Percentiles rank a stretch among this genome's conserved stretches.
Evolutionary conservation across 129 eudicot genomes (phyloP).

Genomic region (Escallonia herrerae): DNA sequence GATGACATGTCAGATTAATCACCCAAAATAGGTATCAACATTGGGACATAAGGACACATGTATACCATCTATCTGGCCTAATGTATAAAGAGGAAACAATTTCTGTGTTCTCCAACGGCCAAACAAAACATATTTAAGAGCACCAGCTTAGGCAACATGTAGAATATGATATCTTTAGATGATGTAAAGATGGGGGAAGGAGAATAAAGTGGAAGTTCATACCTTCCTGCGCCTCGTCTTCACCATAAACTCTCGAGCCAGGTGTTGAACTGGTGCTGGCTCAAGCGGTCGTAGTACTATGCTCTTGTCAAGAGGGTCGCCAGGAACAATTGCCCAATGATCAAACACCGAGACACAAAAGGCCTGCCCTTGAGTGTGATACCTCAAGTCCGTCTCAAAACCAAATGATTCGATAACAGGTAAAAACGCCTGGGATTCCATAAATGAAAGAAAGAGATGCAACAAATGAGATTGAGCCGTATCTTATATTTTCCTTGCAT

Average conservation of each 20-base stretch:
- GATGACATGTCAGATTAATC: background rate
- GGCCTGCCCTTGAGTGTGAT: slow-evolving; percentile 98
- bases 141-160: too few species aligned
- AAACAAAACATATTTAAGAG: too few species aligned
- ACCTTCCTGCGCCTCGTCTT: slow-evolving; percentile 99
- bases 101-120: too few species aligned
- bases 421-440: slow-evolving; percentile 61
- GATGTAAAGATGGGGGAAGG: too few species aligned
- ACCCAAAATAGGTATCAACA: background rate
- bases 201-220: background rate
- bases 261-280: slow-evolving; percentile 92
- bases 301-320: slow-evolving; percentile 92
- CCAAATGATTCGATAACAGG: slow-evolving; percentile 98
- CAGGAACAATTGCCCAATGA: slow-evolving; percentile 99
- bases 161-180: too few species aligned
- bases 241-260: slow-evolving; percentile 98
- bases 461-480: background rate
- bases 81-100: too few species aligned
- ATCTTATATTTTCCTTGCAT: background rate
- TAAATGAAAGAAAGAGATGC: background rate
- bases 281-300: slow-evolving; percentile 86
- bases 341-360: slow-evolving; percentile 78
- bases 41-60: background rate
- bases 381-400: slow-evolving; percentile 91
- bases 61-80: too few species aligned